Evolutionary conservation across 2,329 filamentous ascomycete genomes (phyloP).

Genomic region (Alternaria conjuncta): DNA sequence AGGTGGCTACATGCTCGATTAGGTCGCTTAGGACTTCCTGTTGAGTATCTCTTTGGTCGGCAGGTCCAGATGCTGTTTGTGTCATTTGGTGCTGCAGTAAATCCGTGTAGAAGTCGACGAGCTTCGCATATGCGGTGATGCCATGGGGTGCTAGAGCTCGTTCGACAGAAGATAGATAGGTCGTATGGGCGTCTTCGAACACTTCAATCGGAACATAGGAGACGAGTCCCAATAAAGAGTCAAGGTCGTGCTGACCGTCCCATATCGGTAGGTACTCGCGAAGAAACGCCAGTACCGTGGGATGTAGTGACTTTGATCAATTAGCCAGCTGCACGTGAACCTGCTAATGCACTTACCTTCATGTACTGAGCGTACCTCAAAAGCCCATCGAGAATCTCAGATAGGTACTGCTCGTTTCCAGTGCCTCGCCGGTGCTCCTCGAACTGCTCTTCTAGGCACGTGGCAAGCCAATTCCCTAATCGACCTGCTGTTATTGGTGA

Average conservation of each 20-base stretch:
- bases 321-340: constrained; percentile 3
- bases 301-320: constrained; percentile 37
- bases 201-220: constrained; percentile 51
- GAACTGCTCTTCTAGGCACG: constrained; percentile 47
- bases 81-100: constrained; percentile 65
- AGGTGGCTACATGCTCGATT: constrained; percentile 36
- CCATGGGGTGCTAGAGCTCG: constrained; percentile 46
- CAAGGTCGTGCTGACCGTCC: constrained; percentile 42
- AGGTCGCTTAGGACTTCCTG: constrained; percentile 45
- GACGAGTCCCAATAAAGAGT: constrained; percentile 61
- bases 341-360: constrained; percentile 32
- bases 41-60: constrained; percentile 47
- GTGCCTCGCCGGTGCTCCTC: constrained; percentile 22
- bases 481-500: constrained; percentile 35
- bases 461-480: constrained; percentile 48
- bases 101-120: constrained; percentile 71
- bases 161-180: constrained; percentile 52
- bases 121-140: constrained; percentile 60
- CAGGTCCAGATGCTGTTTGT: constrained; percentile 37
- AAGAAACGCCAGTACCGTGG: constrained; percentile 42
- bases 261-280: constrained; percentile 45
- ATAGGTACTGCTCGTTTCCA: constrained; percentile 27
- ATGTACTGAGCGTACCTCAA: constrained; percentile 42
- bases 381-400: constrained; percentile 42
- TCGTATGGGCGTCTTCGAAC: constrained; percentile 56